Base-by-base conservation (phyloP, 2,329 filamentous ascomycete species). In the Talaromyces sp. region DNA sequence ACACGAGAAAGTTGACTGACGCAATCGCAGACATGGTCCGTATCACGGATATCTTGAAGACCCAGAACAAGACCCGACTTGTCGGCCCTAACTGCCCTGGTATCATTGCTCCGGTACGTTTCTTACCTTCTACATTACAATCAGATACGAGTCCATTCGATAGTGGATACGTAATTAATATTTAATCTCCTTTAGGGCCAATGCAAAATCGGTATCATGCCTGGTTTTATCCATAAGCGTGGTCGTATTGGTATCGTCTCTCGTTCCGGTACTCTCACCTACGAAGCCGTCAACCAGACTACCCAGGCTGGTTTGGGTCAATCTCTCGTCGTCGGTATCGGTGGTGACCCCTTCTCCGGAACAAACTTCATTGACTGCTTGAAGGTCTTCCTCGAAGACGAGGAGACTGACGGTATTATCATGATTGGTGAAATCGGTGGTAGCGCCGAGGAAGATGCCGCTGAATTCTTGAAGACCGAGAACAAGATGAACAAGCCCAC, bases 151-250 rank as follows among this genome's bases (percentile, higher is more conserved):
- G n/a, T 58, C 5, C 11, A 44, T 16, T 46, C n/a, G 21, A 12
- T 9, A 8, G n/a, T 18, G 37, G 52, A 40, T 31, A n/a, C 9
- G 9, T 39, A 2, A 42, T 33, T 63, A 25, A 60, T 31, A 11
- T 44, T 40, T n/a, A 16, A 57, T 28, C 11, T 6, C 48, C 1
- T 35, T 64, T 71, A 87, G 81, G 95, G 93, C 72, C 93, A 96
- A 87, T 99, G 95, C 88, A 99, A 99, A 85, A 98, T 99, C 76
- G 95, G 95, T 77, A 99, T 99, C 83, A 98, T 99, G 95, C 92
- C 95, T 68, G 95, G 95, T 73, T 97, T 98, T 86, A 98, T 99
- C 83, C 95, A 99, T 88, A 98, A 98, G 87, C 92, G 93, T 80
- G 95, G 95, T 73, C 93, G 95, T 79, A 93, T 99, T 76, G 95